Base-by-base conservation (phyloP, 768 basidiomycete genomes). In the Collybiopsis confluens region DNA sequence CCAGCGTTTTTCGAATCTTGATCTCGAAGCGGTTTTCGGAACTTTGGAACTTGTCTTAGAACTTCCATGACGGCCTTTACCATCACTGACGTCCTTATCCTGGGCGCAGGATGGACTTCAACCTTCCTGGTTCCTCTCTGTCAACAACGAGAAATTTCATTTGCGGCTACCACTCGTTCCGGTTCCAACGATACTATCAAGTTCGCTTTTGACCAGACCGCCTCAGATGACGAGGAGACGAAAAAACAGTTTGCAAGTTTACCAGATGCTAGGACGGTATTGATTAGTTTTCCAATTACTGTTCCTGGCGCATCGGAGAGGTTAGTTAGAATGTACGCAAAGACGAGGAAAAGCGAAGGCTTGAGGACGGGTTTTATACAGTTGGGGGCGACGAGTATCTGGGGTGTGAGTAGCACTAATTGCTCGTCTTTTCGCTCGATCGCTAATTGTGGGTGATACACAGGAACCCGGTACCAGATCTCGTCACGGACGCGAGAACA, bases 91-190 rank as follows among this genome's bases (percentile, higher is more conserved):
- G 65, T 85, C 30, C 75, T 86, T 50, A 78, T 87, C 57, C 74
- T 87, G 45, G 85, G 84, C 30, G 81, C 81, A 24, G 84, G 84
- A 28, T 88, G 86, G 84, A 81, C 81, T 4, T 81, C 77, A 1
- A 73, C 69, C 7, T 88, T 86, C 67, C 71, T 86, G 23, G 69
- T 80, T 35, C 78, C 82, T 0, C 77, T 81, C 27, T 81, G 81
- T 63, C 24, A 61, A 2, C 57, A 68, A 16, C 67, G 71, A 18
- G 56, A 64, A 9, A 50, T 85, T 51, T 66, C 70, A 1, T 75
- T 71, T 62, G 79, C 78, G 2, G 73, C 78, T 2, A 86, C 85
- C 0, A 77, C 75, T n/a, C 76, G 85, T 21, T 65, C 75, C 38
- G 83, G 83, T 4, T 63, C 72, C 16, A 62, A 71, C 30, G 68